These are phyloP conservation scores for Rhynchosporium secalis DNA, from an alignment of 2,329 filamentous ascomycete species.

Conservation along the genomic window DNA sequence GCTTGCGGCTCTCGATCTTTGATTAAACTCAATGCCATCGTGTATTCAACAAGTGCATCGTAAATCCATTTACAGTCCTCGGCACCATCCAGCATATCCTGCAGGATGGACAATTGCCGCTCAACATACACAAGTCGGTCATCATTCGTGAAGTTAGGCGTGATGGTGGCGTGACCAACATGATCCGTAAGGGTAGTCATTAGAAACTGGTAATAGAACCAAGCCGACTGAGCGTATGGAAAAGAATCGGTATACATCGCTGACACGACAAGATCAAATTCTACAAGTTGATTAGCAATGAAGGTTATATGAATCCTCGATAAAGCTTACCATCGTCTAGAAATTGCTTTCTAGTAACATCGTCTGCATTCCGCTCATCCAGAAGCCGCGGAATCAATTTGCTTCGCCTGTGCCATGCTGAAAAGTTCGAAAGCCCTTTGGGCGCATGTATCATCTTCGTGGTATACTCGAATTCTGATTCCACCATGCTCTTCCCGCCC, in stretches of 20 bases:
- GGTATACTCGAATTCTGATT: slow-evolving; percentile 86
- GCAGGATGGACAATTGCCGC: slow-evolving; percentile 72
- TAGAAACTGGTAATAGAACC: slow-evolving; percentile 94
- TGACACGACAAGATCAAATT: slow-evolving; percentile 73
- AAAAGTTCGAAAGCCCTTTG: slow-evolving; percentile 79
- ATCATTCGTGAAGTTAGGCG: slow-evolving; percentile 58
- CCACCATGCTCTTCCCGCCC: slow-evolving; percentile 63
- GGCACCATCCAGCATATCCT: slow-evolving; percentile 62
- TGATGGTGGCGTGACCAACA: slow-evolving; percentile 56
- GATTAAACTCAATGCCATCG: slow-evolving; percentile 57
- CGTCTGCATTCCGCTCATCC: slow-evolving; percentile 65
- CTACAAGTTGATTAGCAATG: slow-evolving; percentile 44
- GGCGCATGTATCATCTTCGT: slow-evolving; percentile 83
- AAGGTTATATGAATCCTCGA: background rate
- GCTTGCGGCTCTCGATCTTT: slow-evolving; percentile 45
- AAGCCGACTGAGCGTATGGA: slow-evolving; percentile 91
- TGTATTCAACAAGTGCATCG: slow-evolving; percentile 78
- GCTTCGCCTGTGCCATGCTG: slow-evolving; percentile 90
- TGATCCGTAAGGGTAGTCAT: slow-evolving; percentile 65
- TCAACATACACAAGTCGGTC: slow-evolving; percentile 67
- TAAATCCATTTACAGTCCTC: slow-evolving; percentile 86
- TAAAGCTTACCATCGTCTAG: slow-evolving; percentile 62
- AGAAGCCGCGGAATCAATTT: slow-evolving; percentile 78
- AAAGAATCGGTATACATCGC: slow-evolving; percentile 71
- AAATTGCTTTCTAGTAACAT: slow-evolving; percentile 63